phyloP scores from a whole-genome alignment of 75 land plant genomes.

The Cupressus sempervirens region DNA sequence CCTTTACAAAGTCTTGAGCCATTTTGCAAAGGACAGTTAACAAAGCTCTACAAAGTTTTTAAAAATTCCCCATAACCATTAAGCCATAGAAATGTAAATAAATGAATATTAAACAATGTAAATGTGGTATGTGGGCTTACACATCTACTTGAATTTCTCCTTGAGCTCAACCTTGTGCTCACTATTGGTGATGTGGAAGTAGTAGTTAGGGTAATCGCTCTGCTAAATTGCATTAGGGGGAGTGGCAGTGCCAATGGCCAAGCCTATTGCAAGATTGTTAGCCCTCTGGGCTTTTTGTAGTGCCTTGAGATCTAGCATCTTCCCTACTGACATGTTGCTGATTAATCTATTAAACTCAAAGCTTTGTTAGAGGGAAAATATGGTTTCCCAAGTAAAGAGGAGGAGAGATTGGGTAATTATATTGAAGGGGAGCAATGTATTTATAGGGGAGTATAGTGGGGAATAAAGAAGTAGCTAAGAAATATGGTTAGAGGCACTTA shows the following conservation, averaged over 20 bases:
- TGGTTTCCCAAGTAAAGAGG: too few relatives aligned
- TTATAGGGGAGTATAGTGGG: too few relatives aligned
- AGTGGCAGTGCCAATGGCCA: constrained; percentile 46
- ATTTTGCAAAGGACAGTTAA: too few relatives aligned
- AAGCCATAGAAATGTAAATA: not conserved
- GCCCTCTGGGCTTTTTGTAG: constrained; percentile 30
- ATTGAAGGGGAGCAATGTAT: too few relatives aligned
- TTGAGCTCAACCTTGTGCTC: constrained; percentile 44
- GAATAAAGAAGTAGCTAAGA: too few relatives aligned
- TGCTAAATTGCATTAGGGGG: constrained; percentile 37
- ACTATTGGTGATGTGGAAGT: constrained; percentile 44
- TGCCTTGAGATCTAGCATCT: not conserved
- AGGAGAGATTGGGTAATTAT: too few relatives aligned
- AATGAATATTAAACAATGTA: too few relatives aligned
- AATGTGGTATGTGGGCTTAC: constrained; percentile 7
- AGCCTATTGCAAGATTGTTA: constrained; percentile 36
- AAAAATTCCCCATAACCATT: too few relatives aligned
- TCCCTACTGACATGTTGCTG: not conserved
- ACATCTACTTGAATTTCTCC: constrained; percentile 41
- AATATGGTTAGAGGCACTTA: too few relatives aligned
- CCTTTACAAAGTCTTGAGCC: too few relatives aligned
- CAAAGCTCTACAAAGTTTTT: too few relatives aligned
- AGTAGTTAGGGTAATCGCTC: constrained; percentile 40
- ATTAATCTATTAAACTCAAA: not conserved
- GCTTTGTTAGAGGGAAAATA: too few relatives aligned